Percentiles rank a stretch among this genome's conserved stretches.
These are phyloP conservation scores for Rhizodiscina lignyota DNA, from an alignment of 495 filamentous ascomycete genomes.

Conservation along the genomic window DNA sequence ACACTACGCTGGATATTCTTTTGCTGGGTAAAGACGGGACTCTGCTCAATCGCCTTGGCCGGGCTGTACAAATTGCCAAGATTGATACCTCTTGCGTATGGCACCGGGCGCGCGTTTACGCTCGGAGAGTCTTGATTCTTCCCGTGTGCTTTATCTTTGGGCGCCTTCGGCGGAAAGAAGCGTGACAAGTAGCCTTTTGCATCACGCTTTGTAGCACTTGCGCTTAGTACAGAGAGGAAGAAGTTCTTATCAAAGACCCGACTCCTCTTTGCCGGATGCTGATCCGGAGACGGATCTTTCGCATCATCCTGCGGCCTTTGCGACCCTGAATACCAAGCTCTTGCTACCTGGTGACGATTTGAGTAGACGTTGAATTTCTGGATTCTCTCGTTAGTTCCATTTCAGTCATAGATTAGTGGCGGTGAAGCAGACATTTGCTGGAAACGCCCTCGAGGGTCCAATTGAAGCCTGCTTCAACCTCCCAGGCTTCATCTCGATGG, in stretches of 20 bases:
- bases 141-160: neutral
- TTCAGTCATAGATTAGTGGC: too few relatives aligned
- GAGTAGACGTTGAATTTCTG: too few relatives aligned
- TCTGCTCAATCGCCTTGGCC: slow-evolving; percentile 41
- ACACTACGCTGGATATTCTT: slow-evolving; percentile 14
- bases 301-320: too few relatives aligned
- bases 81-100: slow-evolving; percentile 30
- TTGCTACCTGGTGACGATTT: too few relatives aligned
- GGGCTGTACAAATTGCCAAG: slow-evolving; percentile 45
- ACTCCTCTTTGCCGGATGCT: too few relatives aligned
- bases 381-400: too few relatives aligned
- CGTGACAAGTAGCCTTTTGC: slow-evolving; percentile 75
- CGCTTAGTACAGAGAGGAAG: slow-evolving; percentile 39
- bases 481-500: too few relatives aligned
- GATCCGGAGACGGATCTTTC: too few relatives aligned
- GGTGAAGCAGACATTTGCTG: too few relatives aligned
- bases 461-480: too few relatives aligned
- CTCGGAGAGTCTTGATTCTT: neutral
- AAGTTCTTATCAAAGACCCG: neutral
- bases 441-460: too few relatives aligned
- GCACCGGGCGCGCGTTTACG: neutral
- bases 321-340: too few relatives aligned
- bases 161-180: slow-evolving; percentile 33
- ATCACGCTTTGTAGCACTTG: slow-evolving; percentile 78
- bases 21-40: slow-evolving; percentile 41